phyloP scores from a whole-genome alignment of 2,329 filamentous ascomycete species.

The Neonectria coccinea region DNA sequence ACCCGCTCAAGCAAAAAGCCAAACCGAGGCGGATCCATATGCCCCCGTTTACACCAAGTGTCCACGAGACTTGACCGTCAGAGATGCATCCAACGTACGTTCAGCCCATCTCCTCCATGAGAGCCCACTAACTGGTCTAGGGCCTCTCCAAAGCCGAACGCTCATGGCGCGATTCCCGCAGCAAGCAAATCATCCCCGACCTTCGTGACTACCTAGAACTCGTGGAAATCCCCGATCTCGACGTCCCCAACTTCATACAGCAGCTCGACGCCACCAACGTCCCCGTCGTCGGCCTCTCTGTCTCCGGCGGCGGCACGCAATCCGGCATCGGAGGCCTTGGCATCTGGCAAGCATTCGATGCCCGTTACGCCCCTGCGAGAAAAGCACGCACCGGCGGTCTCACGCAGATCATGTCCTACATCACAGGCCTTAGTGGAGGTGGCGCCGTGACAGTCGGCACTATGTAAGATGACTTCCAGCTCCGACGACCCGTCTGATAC shows the following conservation, averaged over 20 bases:
- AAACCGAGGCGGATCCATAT: conserved; percentile 27
- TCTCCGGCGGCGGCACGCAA: conserved; percentile 46
- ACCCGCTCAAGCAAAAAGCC: not conserved
- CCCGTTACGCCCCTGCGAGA: conserved; percentile 34
- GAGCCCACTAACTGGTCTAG: not conserved
- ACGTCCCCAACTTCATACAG: conserved; percentile 37
- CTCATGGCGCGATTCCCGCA: conserved; percentile 37
- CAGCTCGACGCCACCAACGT: conserved; percentile 35
- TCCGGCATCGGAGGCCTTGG: conserved; percentile 47
- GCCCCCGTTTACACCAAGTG: conserved; percentile 31
- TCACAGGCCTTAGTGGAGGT: conserved; percentile 45
- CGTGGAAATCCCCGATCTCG: conserved; percentile 38
- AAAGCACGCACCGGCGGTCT: conserved; percentile 42
- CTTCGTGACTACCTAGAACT: conserved; percentile 39
- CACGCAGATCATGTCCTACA: conserved; percentile 42
- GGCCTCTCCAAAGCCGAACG: conserved; percentile 41
- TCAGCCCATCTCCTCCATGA: fast-evolving
- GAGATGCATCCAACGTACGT: conserved; percentile 24
- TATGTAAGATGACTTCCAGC: conserved; percentile 26
- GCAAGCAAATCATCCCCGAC: conserved; percentile 36
- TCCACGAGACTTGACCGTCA: conserved; percentile 24
- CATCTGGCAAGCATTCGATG: conserved; percentile 46
- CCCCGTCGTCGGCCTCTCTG: conserved; percentile 41
- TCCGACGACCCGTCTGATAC: fast-evolving
- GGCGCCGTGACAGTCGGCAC: conserved; percentile 43